phyloP scores from a whole-genome alignment of 495 filamentous ascomycete genomes.

The Talaromyces liani region DNA sequence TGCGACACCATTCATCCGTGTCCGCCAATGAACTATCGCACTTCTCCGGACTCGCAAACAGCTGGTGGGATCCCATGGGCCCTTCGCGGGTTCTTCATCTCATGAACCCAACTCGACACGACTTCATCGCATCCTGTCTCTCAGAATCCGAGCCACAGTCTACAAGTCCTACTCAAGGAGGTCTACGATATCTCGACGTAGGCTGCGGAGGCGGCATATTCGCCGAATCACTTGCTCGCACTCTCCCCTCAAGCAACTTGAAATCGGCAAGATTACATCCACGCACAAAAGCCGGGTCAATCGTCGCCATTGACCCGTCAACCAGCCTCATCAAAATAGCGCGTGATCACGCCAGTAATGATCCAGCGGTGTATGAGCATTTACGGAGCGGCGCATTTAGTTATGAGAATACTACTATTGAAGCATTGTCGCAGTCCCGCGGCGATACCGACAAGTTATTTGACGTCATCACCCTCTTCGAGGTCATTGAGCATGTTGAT shows the following conservation, averaged over 20 bases:
- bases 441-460: conserved; percentile 17
- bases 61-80: conserved; percentile 97
- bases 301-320: conserved; percentile 82
- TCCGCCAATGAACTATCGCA: conserved; percentile 83
- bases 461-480: conserved; percentile 82
- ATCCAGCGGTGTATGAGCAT: conserved; percentile 47
- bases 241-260: conserved; percentile 19
- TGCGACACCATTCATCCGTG: conserved; percentile 52
- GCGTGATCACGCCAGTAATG: conserved; percentile 59
- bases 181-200: conserved; percentile 74
- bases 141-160: conserved; percentile 25
- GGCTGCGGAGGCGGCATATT: conserved; percentile 97
- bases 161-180: conserved; percentile 2
- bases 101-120: conserved; percentile 95
- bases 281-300: conserved; percentile 53
- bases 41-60: conserved; percentile 85
- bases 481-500: conserved; percentile 87
- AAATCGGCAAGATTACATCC: conserved; percentile 32
- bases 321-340: conserved; percentile 73
- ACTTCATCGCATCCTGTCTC: conserved; percentile 74
- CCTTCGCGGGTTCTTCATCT: conserved; percentile 87
- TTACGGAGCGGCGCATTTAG: conserved; percentile 46
- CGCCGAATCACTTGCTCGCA: conserved; percentile 82
- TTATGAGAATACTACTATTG: conserved; percentile 67
- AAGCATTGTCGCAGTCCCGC: conserved; percentile 43